A percentile compares a stretch with the other conserved stretches of the same genome.
These are phyloP conservation scores for Cafeteria roenbergensis DNA, from an alignment of 108 stramenopile species.

Conservation along the genomic window DNA sequence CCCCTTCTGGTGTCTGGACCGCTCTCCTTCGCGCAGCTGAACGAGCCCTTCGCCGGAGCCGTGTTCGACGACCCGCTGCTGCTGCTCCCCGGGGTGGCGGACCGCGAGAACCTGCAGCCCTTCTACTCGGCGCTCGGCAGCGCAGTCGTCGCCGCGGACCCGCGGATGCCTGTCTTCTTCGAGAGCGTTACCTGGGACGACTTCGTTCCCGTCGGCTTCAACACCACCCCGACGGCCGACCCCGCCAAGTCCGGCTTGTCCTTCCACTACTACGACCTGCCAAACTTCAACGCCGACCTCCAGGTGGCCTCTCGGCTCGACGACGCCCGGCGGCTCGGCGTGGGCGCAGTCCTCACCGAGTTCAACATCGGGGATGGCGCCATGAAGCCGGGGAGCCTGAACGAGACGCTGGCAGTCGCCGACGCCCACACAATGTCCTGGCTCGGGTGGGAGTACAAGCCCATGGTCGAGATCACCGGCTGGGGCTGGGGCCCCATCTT, in stretches of 20 bases:
- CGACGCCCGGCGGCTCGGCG: neutral
- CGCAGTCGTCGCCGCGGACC: neutral
- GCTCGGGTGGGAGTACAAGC: constrained; percentile 10
- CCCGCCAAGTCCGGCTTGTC: neutral
- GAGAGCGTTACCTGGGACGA: constrained; percentile 11
- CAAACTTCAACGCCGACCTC: neutral
- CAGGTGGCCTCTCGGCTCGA: neutral
- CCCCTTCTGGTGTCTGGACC: too few relatives aligned
- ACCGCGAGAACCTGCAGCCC: neutral
- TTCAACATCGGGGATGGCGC: neutral
- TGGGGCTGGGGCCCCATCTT: neutral
- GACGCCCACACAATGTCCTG: constrained; percentile 1
- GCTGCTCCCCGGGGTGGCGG: neutral
- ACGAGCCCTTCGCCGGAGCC: constrained; percentile 15
- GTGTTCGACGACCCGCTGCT: neutral
- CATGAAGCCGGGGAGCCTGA: too few relatives aligned
- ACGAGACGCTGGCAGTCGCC: neutral
- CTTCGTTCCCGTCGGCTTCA: constrained; percentile 10
- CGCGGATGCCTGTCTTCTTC: neutral
- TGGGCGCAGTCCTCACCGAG: neutral
- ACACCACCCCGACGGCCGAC: neutral
- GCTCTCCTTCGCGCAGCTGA: too few relatives aligned
- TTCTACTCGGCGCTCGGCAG: neutral
- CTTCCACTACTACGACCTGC: constrained; percentile 2
- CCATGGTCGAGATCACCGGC: neutral